Conservation (phyloP, 2,329 filamentous ascomycete genomes). For the Ophiocordyceps polyrhachis-furcata region DNA sequence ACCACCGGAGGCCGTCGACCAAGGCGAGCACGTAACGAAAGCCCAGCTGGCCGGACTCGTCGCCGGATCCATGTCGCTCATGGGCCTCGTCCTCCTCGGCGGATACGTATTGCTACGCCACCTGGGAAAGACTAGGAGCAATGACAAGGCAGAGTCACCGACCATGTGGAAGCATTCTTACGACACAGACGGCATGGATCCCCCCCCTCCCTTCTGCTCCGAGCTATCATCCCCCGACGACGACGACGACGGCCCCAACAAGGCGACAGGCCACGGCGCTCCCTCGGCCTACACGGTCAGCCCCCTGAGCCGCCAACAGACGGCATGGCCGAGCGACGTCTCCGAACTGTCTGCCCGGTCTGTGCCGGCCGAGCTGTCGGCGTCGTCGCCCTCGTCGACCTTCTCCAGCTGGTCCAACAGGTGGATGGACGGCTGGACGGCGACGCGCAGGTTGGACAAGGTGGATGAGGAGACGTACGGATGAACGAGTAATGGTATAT, state of each 20-base stretch:
- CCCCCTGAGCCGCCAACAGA: no score
- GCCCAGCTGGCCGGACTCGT: slow-evolving; percentile 33
- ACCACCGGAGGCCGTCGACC: slow-evolving; percentile 4
- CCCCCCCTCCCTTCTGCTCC: background rate
- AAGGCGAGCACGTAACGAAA: slow-evolving; percentile 15
- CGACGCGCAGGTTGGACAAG: background rate
- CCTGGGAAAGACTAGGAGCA: background rate
- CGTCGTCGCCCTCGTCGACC: background rate
- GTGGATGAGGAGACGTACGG: background rate
- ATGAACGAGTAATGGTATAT: no score
- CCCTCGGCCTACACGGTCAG: slow-evolving; percentile 8
- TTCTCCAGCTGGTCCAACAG: background rate
- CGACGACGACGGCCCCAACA: background rate
- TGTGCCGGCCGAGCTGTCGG: background rate
- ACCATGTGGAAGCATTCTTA: background rate
- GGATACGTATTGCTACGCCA: slow-evolving; percentile 28
- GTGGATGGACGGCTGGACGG: background rate
- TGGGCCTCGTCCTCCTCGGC: slow-evolving; percentile 26
- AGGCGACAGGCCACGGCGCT: background rate
- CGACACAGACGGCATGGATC: background rate
- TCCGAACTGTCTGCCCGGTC: slow-evolving; percentile 18
- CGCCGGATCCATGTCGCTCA: slow-evolving; percentile 27
- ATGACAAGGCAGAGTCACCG: background rate
- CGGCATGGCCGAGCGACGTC: slow-evolving; percentile 20
- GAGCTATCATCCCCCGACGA: background rate